Conservation (phyloP, 768 basidiomycete species). For the Neoboletus subvelutipes region DNA sequence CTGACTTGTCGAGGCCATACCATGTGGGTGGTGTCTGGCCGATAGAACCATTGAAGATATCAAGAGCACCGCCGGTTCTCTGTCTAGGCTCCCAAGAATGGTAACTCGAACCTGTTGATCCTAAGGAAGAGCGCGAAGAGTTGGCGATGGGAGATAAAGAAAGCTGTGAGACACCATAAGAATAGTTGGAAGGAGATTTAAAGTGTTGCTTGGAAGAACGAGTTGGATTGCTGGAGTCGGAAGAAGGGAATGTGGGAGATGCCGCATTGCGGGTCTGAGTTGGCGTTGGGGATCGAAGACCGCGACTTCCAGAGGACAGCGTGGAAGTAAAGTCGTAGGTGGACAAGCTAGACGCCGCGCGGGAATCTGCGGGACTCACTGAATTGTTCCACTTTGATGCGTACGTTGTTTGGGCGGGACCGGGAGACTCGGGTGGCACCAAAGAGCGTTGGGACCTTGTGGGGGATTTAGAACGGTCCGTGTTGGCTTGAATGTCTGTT, state of each 20-base stretch:
- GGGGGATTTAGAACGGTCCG: conserved; percentile 42
- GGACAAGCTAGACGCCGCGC: conserved; percentile 50
- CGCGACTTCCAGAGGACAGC: conserved; percentile 37
- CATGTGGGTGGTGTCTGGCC: conserved; percentile 54
- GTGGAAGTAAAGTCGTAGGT: conserved; percentile 50
- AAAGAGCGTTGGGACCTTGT: conserved; percentile 55
- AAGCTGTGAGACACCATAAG: conserved; percentile 52
- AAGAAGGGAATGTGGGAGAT: conserved; percentile 40
- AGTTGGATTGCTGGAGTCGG: conserved; percentile 39
- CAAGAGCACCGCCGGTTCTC: conserved; percentile 50
- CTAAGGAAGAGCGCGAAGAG: conserved; percentile 77
- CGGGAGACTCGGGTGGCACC: conserved; percentile 59
- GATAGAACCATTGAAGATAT: conserved; percentile 49
- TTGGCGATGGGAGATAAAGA: conserved; percentile 71
- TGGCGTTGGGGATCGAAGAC: conserved; percentile 63
- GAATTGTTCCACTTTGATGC: conserved; percentile 31
- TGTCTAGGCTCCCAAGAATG: conserved; percentile 73
- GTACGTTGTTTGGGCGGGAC: conserved; percentile 35
- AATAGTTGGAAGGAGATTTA: conserved; percentile 49
- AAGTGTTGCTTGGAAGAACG: conserved; percentile 57
- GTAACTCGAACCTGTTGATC: conserved; percentile 81
- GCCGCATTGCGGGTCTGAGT: conserved; percentile 61
- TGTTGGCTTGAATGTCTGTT: conserved; percentile 22
- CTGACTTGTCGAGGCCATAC: conserved; percentile 63
- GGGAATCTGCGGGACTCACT: conserved; percentile 36